Base-by-base conservation (phyloP, 495 filamentous ascomycete species). In the Talaromyces liani region DNA sequence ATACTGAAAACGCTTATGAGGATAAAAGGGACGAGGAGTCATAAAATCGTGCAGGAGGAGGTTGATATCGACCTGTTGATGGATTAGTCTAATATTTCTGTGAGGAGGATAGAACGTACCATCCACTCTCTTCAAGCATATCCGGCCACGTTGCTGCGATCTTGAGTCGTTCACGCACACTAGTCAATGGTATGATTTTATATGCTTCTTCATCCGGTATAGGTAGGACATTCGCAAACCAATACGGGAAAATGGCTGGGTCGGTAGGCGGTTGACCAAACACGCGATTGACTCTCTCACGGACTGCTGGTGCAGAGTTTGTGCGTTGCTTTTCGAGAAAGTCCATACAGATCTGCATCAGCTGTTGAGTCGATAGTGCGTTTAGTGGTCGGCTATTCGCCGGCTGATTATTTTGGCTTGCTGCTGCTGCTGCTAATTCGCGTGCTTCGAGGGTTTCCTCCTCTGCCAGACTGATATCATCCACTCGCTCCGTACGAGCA, bases 221-320 rank as follows among this genome's bases (percentile, higher is more conserved):
- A 16, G 91, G 91, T 9, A 95, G 70, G 58, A 95, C 85, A 66
- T 83, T 89, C 16, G 91, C 92, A 65, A 97, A 89, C 93, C 93
- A 97, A 80, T 91, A 97, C 0, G 92, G 90, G 67, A 96, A 94
- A 12, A 84, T 69, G 1, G 86, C 85, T 2, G 91, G 85, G 71
- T 96, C 91, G 6, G 81, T 77, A 0, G 91, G 92, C 16, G 85
- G 86, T 41, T 86, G 81, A 7, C 92, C 92, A 68, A 93, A 94
- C n/a, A 87, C 87, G 12, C 83, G 70, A 54, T 91, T 73, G 2
- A 91, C 85, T 6, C 85, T 83, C 24, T 83, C 77, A 41, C 87
- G 84, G 4, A 96, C 79, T 91, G 92, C 96, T 0, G 83, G 79
- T 6, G 88, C 88, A 47, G 84, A 87, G 45, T 82, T 75, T 22